phyloP scores from a whole-genome alignment of 495 filamentous ascomycete species.

The Aspergillus olivimuriae region DNA sequence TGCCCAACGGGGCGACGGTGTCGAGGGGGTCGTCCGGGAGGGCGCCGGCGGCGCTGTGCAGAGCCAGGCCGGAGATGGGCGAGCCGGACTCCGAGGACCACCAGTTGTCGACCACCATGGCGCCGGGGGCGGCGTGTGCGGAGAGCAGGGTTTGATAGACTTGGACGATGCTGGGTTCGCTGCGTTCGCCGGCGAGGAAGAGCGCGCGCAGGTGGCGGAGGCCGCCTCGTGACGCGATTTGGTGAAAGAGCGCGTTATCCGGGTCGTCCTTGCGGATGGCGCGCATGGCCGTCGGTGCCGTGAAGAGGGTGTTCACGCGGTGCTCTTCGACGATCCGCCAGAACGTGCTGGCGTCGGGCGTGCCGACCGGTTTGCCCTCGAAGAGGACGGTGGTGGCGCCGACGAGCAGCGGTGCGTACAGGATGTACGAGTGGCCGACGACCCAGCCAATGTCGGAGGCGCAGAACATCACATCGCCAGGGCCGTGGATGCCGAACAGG shows the following conservation, averaged over 20 bases:
- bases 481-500: constrained; percentile 71
- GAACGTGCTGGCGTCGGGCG: constrained; percentile 78
- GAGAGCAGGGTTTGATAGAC: constrained; percentile 68
- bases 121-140: constrained; percentile 53
- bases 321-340: constrained; percentile 84
- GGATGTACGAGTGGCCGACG: constrained; percentile 76
- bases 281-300: constrained; percentile 79
- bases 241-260: constrained; percentile 55
- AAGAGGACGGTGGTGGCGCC: constrained; percentile 85
- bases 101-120: constrained; percentile 86
- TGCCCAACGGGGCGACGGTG: constrained; percentile 31
- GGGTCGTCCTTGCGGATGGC: constrained; percentile 85
- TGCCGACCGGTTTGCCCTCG: constrained; percentile 89
- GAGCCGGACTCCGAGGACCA: constrained; percentile 92
- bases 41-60: constrained; percentile 35
- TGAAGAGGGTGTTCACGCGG: constrained; percentile 76
- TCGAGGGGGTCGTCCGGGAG: constrained; percentile 1
- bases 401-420: constrained; percentile 77
- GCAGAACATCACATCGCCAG: constrained; percentile 78
- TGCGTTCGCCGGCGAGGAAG: constrained; percentile 85
- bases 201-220: constrained; percentile 62
- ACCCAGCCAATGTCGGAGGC: constrained; percentile 85
- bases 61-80: constrained; percentile 76
- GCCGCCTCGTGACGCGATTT: constrained; percentile 57
- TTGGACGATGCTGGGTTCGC: constrained; percentile 77